Evolutionary conservation across 305 asterid genomes (phyloP).

Genomic region (Coffea humblotiana): DNA sequence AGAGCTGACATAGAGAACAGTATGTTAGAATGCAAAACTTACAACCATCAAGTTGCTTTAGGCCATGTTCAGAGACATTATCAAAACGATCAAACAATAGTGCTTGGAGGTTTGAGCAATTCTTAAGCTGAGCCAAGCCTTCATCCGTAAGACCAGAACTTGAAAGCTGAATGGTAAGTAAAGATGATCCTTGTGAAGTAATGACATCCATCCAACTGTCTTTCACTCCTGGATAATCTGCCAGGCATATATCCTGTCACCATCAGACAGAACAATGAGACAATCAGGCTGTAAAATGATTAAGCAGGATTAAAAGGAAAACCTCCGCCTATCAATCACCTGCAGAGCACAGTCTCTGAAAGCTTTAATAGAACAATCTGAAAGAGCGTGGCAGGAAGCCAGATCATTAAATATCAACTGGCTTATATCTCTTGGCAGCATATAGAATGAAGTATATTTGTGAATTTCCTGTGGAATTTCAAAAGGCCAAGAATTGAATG

Average conservation of each 20-base stretch:
- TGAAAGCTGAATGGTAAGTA: constrained; percentile 76
- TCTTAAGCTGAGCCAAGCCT: constrained; percentile 57
- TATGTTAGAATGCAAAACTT: neutral
- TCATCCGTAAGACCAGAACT: constrained; percentile 72
- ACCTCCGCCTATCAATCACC: constrained; percentile 37
- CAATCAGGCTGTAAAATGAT: constrained; percentile 13
- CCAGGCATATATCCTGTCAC: constrained; percentile 76
- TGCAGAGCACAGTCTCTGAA: constrained; percentile 90
- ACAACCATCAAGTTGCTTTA: constrained; percentile 57
- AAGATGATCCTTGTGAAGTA: constrained; percentile 78
- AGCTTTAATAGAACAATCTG: constrained; percentile 58
- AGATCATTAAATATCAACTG: constrained; percentile 87
- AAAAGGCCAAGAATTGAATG: constrained; percentile 20
- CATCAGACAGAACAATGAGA: constrained; percentile 16
- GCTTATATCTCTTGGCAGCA: constrained; percentile 91
- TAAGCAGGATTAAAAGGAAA: constrained; percentile 13
- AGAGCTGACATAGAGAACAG: neutral
- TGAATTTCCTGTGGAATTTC: constrained; percentile 54
- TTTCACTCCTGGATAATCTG: constrained; percentile 68
- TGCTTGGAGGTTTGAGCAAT: constrained; percentile 60
- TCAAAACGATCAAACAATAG: constrained; percentile 67
- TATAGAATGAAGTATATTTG: constrained; percentile 60
- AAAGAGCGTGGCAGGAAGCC: constrained; percentile 60
- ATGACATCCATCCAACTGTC: constrained; percentile 81
- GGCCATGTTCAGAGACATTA: constrained; percentile 66